Evolutionary conservation across 2,329 filamentous ascomycete genomes (phyloP).

Genomic region (Simplicillium sp.): DNA sequence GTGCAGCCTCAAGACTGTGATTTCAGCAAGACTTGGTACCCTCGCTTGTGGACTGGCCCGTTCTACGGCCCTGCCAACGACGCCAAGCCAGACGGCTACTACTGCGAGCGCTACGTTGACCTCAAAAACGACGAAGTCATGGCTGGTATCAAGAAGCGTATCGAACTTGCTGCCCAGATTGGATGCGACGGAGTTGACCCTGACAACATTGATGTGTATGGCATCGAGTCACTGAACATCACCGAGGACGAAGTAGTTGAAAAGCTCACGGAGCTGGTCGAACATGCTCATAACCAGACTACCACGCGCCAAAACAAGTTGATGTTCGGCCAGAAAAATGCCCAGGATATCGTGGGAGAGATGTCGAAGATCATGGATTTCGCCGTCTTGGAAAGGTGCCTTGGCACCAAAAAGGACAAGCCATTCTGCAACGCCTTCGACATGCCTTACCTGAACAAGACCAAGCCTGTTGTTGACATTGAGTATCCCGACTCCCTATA

Average conservation of each 20-base stretch:
- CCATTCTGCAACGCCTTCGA: slow-evolving; percentile 20
- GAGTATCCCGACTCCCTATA: slow-evolving; percentile 16
- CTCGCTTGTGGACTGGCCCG: slow-evolving; percentile 1
- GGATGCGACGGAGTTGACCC: slow-evolving; percentile 25
- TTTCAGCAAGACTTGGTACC: not conserved
- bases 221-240: not conserved
- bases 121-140: slow-evolving; percentile 15
- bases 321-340: slow-evolving; percentile 24
- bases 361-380: slow-evolving; percentile 20
- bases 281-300: slow-evolving; percentile 17
- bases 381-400: slow-evolving; percentile 25
- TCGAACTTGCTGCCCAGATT: slow-evolving; percentile 15
- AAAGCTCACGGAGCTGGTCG: slow-evolving; percentile 11
- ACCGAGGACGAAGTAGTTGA: slow-evolving; percentile 11
- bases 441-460: slow-evolving; percentile 16
- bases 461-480: slow-evolving; percentile 22
- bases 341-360: slow-evolving; percentile 14
- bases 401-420: no score
- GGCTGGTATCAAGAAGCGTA: slow-evolving; percentile 18
- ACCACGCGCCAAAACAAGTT: slow-evolving; percentile 14
- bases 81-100: not conserved
- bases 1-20: slow-evolving; percentile 10
- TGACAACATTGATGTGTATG: slow-evolving; percentile 20
- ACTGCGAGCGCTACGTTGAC: slow-evolving; percentile 18
- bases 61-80: slow-evolving; percentile 15